Base-by-base conservation (phyloP, 805 yeast species). In the Blastobotrys mokoenaii region DNA sequence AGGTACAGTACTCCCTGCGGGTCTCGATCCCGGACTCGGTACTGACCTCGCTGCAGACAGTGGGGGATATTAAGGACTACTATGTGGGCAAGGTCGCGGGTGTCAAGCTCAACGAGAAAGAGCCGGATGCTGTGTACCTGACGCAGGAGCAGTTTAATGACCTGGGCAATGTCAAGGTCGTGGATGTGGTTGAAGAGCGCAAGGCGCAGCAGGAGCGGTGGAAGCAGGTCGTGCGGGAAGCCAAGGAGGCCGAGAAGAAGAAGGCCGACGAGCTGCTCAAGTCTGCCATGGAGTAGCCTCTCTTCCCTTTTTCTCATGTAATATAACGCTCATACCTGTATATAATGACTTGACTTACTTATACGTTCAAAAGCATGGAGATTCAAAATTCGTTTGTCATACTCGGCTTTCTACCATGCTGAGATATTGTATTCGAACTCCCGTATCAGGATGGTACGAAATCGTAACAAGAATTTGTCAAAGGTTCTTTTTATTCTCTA, bases 91-190 rank as follows among this genome's bases (percentile, higher is more conserved):
- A 63, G 45, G 59, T 71, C n/a, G 66, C 72, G 20, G 70, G 71
- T 17, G 53, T 57, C 15, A 67, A 71, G 54, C 72, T 66, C 51
- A 76, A 74, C 54, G 88, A 82, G 58, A 73, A 79, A 59, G 76
- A 79, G 56, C 88, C 93, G n/a, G 76, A 82, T 55, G 90, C 86
- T 25, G 76, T 85, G 46, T 77, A 79, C 49, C 68, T 85, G 53
- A 67, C 77, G 46, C 61, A 68, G 6, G 69, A 68, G 25, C 80
- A 76, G 38, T 83, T 77, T 56, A 17, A 17, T 6, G 68, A 64
- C 27, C 77, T 82, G 34, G 68, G 76, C 3, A 84, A 83, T 46
- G 47, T 64, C 27, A 51, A 51, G 0, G 29, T 63, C 50, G 66
- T 79, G 49, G 78, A 74, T 46, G 66, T 73, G 38, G 78, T 71